phyloP scores from a whole-genome alignment of 805 yeast species.

The Blastobotrys robertii region DNA sequence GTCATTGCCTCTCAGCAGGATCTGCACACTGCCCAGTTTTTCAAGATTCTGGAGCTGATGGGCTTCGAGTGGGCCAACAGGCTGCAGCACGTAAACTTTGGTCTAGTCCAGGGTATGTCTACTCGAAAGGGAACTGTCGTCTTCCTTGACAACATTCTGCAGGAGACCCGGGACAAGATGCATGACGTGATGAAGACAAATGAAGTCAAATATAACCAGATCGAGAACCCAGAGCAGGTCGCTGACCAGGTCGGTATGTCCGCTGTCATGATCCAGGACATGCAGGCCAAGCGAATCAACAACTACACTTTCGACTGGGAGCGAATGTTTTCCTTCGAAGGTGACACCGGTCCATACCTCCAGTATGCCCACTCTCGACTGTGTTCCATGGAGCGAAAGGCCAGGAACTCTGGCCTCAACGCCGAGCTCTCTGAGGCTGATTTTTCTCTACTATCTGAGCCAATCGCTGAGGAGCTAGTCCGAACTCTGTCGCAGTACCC shows the following conservation, averaged over 20 bases:
- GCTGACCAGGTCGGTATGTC: conserved; percentile 95
- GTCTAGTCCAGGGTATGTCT: conserved; percentile 98
- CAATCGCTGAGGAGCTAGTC: conserved; percentile 57
- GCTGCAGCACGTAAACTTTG: conserved; percentile 81
- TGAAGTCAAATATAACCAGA: conserved; percentile 82
- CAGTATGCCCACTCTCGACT: conserved; percentile 98
- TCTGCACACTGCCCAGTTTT: conserved; percentile 85
- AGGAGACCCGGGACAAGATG: conserved; percentile 90
- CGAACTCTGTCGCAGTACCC: conserved; percentile 86
- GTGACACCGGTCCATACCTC: conserved; percentile 98
- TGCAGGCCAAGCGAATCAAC: conserved; percentile 94
- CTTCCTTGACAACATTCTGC: conserved; percentile 87
- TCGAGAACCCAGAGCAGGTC: conserved; percentile 85
- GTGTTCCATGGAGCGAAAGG: conserved; percentile 86
- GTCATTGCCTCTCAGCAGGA: conserved; percentile 97
- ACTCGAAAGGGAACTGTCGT: conserved; percentile 98
- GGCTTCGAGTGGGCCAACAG: conserved; percentile 79
- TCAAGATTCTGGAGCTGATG: conserved; percentile 85
- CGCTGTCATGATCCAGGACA: conserved; percentile 98
- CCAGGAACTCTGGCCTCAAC: conserved; percentile 26
- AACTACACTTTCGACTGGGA: conserved; percentile 97
- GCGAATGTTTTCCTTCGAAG: conserved; percentile 96
- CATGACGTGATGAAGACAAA: conserved; percentile 93
- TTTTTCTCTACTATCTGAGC: conserved; percentile 55
- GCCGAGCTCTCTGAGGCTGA: conserved; percentile 36